phyloP scores from a whole-genome alignment of 371 early-diverging fungal genomes.

The Apophysomyces trapeziformis region DNA sequence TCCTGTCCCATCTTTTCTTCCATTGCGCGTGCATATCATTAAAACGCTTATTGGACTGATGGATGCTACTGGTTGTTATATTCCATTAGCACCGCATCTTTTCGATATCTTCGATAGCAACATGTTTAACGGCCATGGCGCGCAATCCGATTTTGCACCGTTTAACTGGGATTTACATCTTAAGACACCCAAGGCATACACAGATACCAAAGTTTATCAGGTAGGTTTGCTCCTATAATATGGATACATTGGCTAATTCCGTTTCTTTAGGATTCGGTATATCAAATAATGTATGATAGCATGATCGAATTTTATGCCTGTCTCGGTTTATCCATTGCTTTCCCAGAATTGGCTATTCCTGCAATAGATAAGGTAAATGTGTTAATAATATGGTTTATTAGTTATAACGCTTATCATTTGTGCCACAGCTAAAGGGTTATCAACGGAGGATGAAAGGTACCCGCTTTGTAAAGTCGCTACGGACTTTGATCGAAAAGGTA shows the following conservation, averaged over 20 bases:
- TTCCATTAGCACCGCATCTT: conserved; percentile 46
- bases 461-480: conserved; percentile 75
- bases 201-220: conserved; percentile 80
- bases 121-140: conserved; percentile 53
- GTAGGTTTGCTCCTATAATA: conserved; percentile 13
- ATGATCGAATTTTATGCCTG: conserved; percentile 82
- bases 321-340: conserved; percentile 83
- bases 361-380: conserved; percentile 67
- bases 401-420: conserved; percentile 1
- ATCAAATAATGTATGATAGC: conserved; percentile 70
- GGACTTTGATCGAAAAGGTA: conserved; percentile 81
- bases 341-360: conserved; percentile 88
- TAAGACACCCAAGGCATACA: conserved; percentile 80
- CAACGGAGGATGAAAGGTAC: conserved; percentile 59
- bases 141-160: conserved; percentile 52
- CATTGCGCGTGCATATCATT: conserved; percentile 86
- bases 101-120: conserved; percentile 71
- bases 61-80: conserved; percentile 50
- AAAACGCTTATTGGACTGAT: conserved; percentile 72
- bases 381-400: background rate
- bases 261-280: conserved; percentile 61
- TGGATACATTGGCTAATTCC: background rate
- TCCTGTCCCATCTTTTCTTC: conserved; percentile 86
- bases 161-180: conserved; percentile 76
- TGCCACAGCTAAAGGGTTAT: conserved; percentile 60